A percentile compares a stretch with the other conserved stretches of the same genome.
phyloP scores from a whole-genome alignment of 768 basidiomycete species.

The Symmetrospora coprosmae region DNA sequence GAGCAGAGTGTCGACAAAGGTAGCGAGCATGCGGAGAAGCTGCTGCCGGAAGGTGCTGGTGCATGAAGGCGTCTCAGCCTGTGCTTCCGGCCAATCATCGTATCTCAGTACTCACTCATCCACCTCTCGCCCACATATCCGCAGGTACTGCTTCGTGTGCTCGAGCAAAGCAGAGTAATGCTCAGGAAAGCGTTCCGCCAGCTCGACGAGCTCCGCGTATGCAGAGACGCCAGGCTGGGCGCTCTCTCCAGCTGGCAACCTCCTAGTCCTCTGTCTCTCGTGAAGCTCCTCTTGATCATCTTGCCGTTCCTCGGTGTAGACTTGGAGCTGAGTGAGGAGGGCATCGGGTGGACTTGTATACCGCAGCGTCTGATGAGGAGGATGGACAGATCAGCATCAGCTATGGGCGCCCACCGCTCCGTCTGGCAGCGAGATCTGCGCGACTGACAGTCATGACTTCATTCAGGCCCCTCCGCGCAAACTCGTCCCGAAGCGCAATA shows the following conservation, averaged over 20 bases:
- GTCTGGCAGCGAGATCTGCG: not conserved
- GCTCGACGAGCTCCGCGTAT: not conserved
- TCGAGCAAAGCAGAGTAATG: constrained; percentile 49
- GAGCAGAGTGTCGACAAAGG: constrained; percentile 52
- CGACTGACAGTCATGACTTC: constrained; percentile 64
- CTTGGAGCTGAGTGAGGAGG: constrained; percentile 61
- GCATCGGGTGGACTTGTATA: constrained; percentile 63
- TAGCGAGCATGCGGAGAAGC: constrained; percentile 48
- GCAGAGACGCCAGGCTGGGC: too few species aligned
- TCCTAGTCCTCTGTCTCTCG: constrained; percentile 40
- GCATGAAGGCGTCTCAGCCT: too few species aligned
- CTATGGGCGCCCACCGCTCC: not conserved
- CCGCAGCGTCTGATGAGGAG: constrained; percentile 48
- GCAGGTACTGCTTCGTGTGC: constrained; percentile 47
- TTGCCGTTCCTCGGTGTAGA: constrained; percentile 75
- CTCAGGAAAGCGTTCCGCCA: constrained; percentile 47
- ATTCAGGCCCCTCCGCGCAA: constrained; percentile 64
- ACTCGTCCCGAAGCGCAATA: constrained; percentile 64
- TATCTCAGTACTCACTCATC: constrained; percentile 45
- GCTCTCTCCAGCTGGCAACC: too few species aligned
- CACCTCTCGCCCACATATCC: constrained; percentile 48
- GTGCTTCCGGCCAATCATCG: constrained; percentile 17
- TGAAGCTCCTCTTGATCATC: constrained; percentile 78
- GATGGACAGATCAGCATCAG: not conserved
- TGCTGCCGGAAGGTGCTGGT: constrained; percentile 55